Base-by-base conservation (phyloP, 1,284 basidiomycete genomes). In the Leccinum huronense region DNA sequence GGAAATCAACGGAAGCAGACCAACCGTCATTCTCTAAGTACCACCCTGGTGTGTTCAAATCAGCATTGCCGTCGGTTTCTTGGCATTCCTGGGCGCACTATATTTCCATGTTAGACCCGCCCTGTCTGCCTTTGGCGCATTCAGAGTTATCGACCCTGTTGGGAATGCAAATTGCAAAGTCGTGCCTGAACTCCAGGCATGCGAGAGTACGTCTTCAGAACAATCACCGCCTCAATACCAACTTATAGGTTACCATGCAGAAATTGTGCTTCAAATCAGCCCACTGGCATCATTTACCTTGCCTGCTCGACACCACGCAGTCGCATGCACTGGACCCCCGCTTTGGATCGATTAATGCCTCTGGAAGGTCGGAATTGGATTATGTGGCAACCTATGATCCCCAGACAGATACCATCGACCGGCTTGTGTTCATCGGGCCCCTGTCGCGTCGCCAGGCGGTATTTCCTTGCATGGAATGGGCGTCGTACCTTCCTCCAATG, bases 381-480 rank as follows among this genome's bases (percentile, higher is more conserved):
- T 88, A 87, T 71, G 78, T 92, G 65, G 88, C 88, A 11, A 83
- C 82, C 0, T 88, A 86, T 70, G 81, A 88, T 64, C 83, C 84
- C 9, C 65, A 68, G 16, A 81, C 84, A 6, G 78, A 75, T 33
- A 69, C 72, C 63, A 75, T 86, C 53, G 84, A 78, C 11, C 83
- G 78, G 38, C 79, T 91, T 57, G 68, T 74, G 9, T 72, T 86
- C 8, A 67, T 73, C 5, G 78, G 78, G 34, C 82, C 81, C 70
- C 70, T 76, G 13, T 73, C 75, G n/a, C n/a, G n/a, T 8, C 56
- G n/a, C n/a, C 66, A 1, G 77, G 80, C 9, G 84, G 83, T 1
- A 76, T 91, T 54, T 85, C 84, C 38, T 70, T 87, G 14, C 89
- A 91, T 68, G 90, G 89, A 13, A 85, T 93, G 83, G 89, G 90